Conservation (phyloP, 176 grass and related monocot species). For the Oryza nivara region DNA sequence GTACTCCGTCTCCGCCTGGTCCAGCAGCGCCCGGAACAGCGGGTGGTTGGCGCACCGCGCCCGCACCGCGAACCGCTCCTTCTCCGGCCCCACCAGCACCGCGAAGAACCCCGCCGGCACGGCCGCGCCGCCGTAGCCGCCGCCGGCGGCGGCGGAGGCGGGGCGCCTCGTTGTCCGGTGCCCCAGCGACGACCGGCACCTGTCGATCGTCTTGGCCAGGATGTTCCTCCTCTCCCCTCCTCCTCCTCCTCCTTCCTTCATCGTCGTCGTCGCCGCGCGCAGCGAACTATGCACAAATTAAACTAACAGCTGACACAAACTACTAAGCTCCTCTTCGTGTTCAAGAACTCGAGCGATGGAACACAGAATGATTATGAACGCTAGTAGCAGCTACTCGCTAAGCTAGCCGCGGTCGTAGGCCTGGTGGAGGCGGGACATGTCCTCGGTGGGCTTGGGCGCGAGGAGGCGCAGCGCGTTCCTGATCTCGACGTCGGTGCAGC, state of each 20-base stretch:
- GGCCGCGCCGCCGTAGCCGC: background rate
- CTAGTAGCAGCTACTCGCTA: too few species aligned
- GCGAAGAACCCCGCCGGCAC: slow-evolving; percentile 71
- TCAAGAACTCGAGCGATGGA: too few species aligned
- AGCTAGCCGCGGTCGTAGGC: background rate
- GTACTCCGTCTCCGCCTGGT: slow-evolving; percentile 71
- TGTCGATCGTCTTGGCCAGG: slow-evolving; percentile 44
- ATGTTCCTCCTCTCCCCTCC: slow-evolving; percentile 46
- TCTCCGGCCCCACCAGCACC: slow-evolving; percentile 71
- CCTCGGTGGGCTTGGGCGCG: background rate
- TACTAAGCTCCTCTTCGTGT: background rate
- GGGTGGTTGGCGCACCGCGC: slow-evolving; percentile 72
- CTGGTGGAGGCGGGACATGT: background rate
- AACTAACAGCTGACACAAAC: background rate
- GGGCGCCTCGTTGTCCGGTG: slow-evolving; percentile 3
- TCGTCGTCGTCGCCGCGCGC: background rate
- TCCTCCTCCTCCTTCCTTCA: slow-evolving; percentile 22
- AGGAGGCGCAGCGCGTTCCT: background rate
- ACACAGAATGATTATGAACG: too few species aligned
- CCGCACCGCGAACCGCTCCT: slow-evolving; percentile 72
- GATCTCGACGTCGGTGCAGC: background rate
- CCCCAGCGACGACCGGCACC: slow-evolving; percentile 46
- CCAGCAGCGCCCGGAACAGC: slow-evolving; percentile 62
- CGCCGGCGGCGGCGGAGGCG: background rate
- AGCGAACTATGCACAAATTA: background rate